Percentiles rank a stretch among this genome's conserved stretches.
These are phyloP conservation scores for Plasmodium gonderi DNA, from an alignment of 169 alveolate species.

Conservation along the genomic window DNA sequence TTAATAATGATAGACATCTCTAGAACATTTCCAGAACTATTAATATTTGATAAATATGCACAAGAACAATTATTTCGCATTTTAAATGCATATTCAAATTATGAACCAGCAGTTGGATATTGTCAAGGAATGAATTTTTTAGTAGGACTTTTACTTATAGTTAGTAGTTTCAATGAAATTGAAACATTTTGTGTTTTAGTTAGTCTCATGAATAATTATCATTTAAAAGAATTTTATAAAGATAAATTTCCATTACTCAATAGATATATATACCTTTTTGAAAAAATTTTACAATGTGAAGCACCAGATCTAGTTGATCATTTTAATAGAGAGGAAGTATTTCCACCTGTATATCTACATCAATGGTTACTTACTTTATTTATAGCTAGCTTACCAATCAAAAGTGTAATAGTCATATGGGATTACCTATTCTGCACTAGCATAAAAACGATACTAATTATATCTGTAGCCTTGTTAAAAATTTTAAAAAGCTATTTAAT, in stretches of 20 bases:
- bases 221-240: slow-evolving; percentile 78
- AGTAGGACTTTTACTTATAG: slow-evolving; percentile 85
- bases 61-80: slow-evolving; percentile 85
- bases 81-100: slow-evolving; percentile 85
- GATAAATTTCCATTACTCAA: slow-evolving; percentile 79
- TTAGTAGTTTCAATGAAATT: slow-evolving; percentile 76
- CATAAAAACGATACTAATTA: slow-evolving; percentile 55
- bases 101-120: slow-evolving; percentile 85
- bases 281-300: slow-evolving; percentile 66
- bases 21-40: slow-evolving; percentile 80
- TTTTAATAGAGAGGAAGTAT: slow-evolving; percentile 78
- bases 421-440: slow-evolving; percentile 75
- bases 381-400: slow-evolving; percentile 78
- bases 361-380: slow-evolving; percentile 80
- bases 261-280: slow-evolving; percentile 76
- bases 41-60: slow-evolving; percentile 79
- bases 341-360: slow-evolving; percentile 80
- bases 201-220: slow-evolving; percentile 75
- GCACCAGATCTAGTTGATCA: slow-evolving; percentile 79
- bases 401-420: slow-evolving; percentile 81
- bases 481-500: slow-evolving; percentile 62
- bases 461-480: slow-evolving; percentile 49
- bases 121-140: slow-evolving; percentile 92
- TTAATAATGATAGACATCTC: slow-evolving; percentile 79
- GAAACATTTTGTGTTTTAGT: slow-evolving; percentile 84